A percentile compares a stretch with the other conserved stretches of the same genome.
Evolutionary conservation across 352 stramenopile species (phyloP).

Genomic region (Globisporangium lucens): DNA sequence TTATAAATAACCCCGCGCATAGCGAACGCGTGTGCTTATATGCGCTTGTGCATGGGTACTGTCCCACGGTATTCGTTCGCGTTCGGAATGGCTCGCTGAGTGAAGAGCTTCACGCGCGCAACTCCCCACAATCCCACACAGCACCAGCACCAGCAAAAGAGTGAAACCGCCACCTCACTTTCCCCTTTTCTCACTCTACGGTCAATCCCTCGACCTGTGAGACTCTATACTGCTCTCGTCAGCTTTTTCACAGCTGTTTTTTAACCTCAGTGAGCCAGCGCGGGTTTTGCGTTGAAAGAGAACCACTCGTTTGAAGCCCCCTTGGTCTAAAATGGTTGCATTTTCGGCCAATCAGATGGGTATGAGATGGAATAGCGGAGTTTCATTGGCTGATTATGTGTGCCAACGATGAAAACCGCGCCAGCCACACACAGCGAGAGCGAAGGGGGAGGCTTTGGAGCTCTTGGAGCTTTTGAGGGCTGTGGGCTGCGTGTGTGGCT

Average conservation of each 20-base stretch:
- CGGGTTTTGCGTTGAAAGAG: conserved; percentile 20
- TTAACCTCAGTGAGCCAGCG: conserved; percentile 2
- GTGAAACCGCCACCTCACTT: neutral
- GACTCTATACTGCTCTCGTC: conserved; percentile 7
- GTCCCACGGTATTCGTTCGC: neutral
- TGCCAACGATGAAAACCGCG: conserved; percentile 25
- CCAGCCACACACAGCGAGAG: conserved; percentile 5
- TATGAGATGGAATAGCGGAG: neutral
- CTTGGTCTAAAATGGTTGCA: neutral
- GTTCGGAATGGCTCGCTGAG: neutral
- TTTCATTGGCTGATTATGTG: conserved; percentile 26
- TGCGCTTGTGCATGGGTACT: neutral
- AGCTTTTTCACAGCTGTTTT: conserved; percentile 7
- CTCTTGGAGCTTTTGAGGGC: neutral
- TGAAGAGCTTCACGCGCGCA: neutral
- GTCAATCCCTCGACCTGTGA: conserved; percentile 5
- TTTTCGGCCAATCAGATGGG: conserved; percentile 40
- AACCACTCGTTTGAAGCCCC: conserved; percentile 61
- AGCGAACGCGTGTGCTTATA: neutral
- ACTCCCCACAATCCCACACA: neutral
- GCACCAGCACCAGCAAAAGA: neutral
- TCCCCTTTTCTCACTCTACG: neutral
- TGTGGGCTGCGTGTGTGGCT: neutral
- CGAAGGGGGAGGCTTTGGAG: neutral
- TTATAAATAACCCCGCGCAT: neutral